Evolutionary conservation across 2,329 filamentous ascomycete genomes (phyloP).

Genomic region (Trichophyton mentagrophytes): DNA sequence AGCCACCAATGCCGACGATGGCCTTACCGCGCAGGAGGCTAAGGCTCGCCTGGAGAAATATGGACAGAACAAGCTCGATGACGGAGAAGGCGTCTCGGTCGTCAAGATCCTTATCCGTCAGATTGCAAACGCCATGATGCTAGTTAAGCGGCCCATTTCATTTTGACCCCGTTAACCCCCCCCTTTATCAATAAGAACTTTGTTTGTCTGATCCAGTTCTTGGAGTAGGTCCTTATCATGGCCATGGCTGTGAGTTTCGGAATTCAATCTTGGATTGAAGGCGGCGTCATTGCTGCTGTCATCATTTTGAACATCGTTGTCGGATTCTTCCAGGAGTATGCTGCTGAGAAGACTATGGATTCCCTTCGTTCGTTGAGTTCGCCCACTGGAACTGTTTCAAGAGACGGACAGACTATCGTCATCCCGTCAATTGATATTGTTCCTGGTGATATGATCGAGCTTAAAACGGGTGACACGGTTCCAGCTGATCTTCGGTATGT

Average conservation of each 20-base stretch:
- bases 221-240: constrained; percentile 35
- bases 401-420: constrained; percentile 37
- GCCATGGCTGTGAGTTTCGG: constrained; percentile 47
- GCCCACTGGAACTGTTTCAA: constrained; percentile 39
- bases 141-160: constrained; percentile 35
- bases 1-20: constrained; percentile 41
- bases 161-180: constrained; percentile 5
- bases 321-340: constrained; percentile 44
- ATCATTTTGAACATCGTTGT: constrained; percentile 47
- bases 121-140: constrained; percentile 54
- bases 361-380: constrained; percentile 40
- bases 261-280: constrained; percentile 49
- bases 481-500: constrained; percentile 33
- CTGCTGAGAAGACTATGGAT: constrained; percentile 43
- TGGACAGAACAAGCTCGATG: constrained; percentile 52
- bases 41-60: constrained; percentile 41
- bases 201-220: constrained; percentile 19
- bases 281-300: constrained; percentile 46
- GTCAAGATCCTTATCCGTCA: constrained; percentile 56
- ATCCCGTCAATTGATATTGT: constrained; percentile 45
- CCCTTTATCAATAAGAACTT: constrained; percentile 8
- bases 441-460: constrained; percentile 47
- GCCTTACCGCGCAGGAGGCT: constrained; percentile 44
- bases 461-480: constrained; percentile 37
- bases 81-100: constrained; percentile 54